Evolutionary conservation across 2,329 filamentous ascomycete genomes (phyloP), one percentile per base, ranked within the genome.

Genomic region (Aspergillus alliaceus): DNA sequence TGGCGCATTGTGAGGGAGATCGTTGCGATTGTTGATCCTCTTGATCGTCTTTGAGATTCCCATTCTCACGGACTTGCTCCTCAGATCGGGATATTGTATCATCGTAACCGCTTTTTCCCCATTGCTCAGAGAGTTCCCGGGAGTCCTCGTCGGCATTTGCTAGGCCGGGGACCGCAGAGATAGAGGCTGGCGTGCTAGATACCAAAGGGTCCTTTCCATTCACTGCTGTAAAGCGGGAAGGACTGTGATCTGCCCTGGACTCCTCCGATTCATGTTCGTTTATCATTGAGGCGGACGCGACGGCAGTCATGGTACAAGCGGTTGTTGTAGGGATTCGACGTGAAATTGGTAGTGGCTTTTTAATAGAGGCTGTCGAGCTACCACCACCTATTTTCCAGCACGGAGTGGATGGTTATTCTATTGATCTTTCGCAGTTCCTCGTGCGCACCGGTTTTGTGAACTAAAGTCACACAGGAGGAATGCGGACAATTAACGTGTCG

Each of bases 61-160:
- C 79, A 59, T 82, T 82, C n/a, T 84, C 77, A 62, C 80, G 79
- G 29, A 76, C 81, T 59, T 82, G 83, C n/a, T 77, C 70, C 49
- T 69, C 70, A 54, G 65, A 64, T 44, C 62, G 63, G 31, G 66
- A 61, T 55, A 64, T 61, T 40, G 64, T 35, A 44, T 51, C 63
- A 60, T 64, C 64, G n/a, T 59, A 59, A 22, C 62, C 62, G 47
- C 57, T 56, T 48, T 58, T 62, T 24, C 55, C 51, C 54, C 61
- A 65, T 32, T 42, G 53, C 22, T 66, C 68, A 15, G 51, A 52
- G 15, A 50, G 15, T n/a, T 66, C 65, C 44, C 52, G 57, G 14
- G 44, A 20, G 51, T 58, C 59, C 24, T 67, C 65, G 37, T 62
- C 66, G 37, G 58, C 63, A 40, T 54, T 59, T 24, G 66, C 60